Evolutionary conservation across 2,329 filamentous ascomycete genomes (phyloP).

Genomic region (Fusarium sp.): DNA sequence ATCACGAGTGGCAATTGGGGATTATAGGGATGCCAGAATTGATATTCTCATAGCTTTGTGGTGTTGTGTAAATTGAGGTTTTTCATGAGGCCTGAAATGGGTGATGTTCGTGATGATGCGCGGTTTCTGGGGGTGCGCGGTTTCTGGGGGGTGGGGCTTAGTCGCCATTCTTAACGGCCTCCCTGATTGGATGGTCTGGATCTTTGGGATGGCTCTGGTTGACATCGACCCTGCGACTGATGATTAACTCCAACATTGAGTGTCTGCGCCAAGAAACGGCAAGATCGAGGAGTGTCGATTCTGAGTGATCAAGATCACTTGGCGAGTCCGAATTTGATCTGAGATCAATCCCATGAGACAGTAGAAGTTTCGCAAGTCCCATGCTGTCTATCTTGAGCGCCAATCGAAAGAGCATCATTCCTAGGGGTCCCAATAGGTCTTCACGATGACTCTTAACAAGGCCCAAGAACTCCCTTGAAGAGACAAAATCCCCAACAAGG

Average conservation of each 20-base stretch:
- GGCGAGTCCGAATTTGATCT: neutral
- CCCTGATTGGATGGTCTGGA: neutral
- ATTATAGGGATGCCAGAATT: no score
- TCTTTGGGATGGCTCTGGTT: accelerated
- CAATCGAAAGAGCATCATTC: neutral
- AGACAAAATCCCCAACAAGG: neutral
- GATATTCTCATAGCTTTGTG: no score
- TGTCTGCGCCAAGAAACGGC: accelerated
- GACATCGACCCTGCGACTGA: neutral
- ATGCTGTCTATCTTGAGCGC: neutral
- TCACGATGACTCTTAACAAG: neutral
- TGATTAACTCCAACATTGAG: neutral
- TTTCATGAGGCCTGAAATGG: no score
- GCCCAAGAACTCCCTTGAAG: neutral
- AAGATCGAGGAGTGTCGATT: neutral
- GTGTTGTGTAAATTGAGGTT: no score
- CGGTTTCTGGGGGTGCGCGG: no score
- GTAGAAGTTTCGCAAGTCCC: neutral
- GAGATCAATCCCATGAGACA: neutral
- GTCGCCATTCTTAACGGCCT: accelerated
- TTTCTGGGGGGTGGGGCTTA: no score
- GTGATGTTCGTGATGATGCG: no score
- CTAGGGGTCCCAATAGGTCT: neutral
- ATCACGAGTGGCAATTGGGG: no score
- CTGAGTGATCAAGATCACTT: no score